These are phyloP conservation scores for Tulasnella sp. DNA, from an alignment of 768 basidiomycete genomes.

Conservation along the genomic window DNA sequence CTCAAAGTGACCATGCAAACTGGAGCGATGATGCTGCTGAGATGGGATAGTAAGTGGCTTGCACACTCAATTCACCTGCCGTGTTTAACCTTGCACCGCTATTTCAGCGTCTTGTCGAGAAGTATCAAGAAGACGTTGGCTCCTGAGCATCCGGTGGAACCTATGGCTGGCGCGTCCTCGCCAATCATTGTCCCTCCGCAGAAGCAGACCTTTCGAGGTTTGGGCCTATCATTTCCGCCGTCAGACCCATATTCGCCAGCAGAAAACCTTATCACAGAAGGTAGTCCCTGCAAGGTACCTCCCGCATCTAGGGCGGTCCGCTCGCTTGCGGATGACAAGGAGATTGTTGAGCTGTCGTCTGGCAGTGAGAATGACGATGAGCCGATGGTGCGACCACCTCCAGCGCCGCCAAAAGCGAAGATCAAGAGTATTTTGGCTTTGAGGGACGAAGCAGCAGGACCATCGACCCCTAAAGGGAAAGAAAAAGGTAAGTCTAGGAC, in stretches of 20 bases:
- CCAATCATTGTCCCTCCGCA: background rate
- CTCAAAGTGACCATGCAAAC: background rate
- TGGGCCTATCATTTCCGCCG: background rate
- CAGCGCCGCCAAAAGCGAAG: slow-evolving; percentile 1
- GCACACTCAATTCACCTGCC: background rate
- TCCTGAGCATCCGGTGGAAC: background rate
- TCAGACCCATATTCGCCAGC: background rate
- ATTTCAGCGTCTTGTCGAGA: background rate
- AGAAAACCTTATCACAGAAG: background rate
- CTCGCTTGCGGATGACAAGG: background rate
- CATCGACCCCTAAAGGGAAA: background rate
- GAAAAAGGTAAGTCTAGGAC: slow-evolving; percentile 6
- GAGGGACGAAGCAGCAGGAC: background rate
- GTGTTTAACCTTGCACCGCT: background rate
- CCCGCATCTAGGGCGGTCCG: background rate
- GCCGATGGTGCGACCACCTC: background rate
- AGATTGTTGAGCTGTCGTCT: slow-evolving; percentile 9
- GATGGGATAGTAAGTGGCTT: slow-evolving; percentile 2
- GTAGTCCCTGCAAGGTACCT: background rate
- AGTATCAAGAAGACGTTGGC: background rate
- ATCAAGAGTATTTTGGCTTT: background rate
- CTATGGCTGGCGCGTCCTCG: background rate
- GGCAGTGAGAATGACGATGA: background rate
- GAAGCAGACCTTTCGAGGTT: background rate
- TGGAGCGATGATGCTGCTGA: slow-evolving; percentile 7